A percentile compares a stretch with the other conserved stretches of the same genome.
phyloP scores from a whole-genome alignment of 805 yeast genomes.

The Zygotorulaspora sp. region DNA sequence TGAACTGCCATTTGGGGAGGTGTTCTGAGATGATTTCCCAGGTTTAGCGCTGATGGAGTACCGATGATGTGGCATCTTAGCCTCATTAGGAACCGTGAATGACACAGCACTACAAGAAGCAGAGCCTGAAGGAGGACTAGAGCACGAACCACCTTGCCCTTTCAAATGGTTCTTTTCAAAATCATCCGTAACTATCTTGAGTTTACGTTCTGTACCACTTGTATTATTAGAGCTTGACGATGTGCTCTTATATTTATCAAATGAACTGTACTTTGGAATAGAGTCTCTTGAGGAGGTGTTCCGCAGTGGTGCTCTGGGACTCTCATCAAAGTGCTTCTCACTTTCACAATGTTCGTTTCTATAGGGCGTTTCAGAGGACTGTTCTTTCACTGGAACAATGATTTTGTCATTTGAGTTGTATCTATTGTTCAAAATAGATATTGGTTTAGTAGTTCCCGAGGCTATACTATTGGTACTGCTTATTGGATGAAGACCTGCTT shows the following conservation, averaged over 20 bases:
- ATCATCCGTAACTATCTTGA: conserved; percentile 6
- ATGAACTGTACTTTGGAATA: conserved; percentile 8
- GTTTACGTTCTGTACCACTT: conserved; percentile 4
- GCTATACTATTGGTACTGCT: background rate
- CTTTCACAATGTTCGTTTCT: background rate
- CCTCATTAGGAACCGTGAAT: conserved; percentile 44
- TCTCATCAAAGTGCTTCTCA: background rate
- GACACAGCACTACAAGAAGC: conserved; percentile 35
- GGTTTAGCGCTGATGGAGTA: conserved; percentile 57
- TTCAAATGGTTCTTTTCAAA: conserved; percentile 11
- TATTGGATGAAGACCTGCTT: background rate
- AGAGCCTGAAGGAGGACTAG: conserved; percentile 2
- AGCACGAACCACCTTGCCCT: conserved; percentile 6
- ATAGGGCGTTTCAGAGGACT: background rate
- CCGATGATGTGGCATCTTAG: conserved; percentile 43
- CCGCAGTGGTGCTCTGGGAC: conserved; percentile 2
- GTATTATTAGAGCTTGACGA: conserved; percentile 1
- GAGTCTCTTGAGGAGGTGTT: conserved; percentile 5
- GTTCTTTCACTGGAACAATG: background rate
- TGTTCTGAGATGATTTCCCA: conserved; percentile 10
- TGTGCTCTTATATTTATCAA: conserved; percentile 8
- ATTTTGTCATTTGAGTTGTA: background rate
- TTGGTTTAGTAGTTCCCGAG: conserved; percentile 11
- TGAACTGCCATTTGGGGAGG: conserved; percentile 17
- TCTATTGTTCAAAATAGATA: conserved; percentile 18